Evolutionary conservation across 352 stramenopile species (phyloP).

Genomic region (Pythium scleroteichum): DNA sequence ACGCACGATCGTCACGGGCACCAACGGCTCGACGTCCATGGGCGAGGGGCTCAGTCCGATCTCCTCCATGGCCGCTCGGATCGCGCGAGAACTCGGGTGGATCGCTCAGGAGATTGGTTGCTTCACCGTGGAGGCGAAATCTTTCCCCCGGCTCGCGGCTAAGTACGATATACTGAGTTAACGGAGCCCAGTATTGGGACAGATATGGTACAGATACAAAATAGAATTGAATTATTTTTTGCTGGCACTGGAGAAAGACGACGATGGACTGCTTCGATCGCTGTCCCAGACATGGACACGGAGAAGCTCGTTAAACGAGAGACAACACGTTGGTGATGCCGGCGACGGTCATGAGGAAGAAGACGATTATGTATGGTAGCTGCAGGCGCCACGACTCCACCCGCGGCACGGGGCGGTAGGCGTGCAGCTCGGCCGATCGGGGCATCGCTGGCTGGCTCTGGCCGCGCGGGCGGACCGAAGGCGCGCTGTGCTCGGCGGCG

Average conservation of each 20-base stretch:
- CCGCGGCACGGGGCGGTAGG: slow-evolving; percentile 2
- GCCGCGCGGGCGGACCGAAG: neutral
- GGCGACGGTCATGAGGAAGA: slow-evolving; percentile 35
- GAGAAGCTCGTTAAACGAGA: neutral
- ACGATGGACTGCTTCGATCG: slow-evolving; percentile 8
- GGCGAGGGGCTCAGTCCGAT: slow-evolving; percentile 28
- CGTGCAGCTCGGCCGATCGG: neutral
- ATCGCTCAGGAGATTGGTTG: neutral
- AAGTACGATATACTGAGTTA: neutral
- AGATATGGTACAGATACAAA: neutral
- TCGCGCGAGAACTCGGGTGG: neutral
- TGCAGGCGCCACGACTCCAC: slow-evolving; percentile 31
- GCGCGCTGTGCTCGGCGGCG: neutral
- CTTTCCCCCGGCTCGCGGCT: slow-evolving; percentile 1
- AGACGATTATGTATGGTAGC: slow-evolving; percentile 33
- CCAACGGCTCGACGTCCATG: slow-evolving; percentile 35
- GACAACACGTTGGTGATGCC: slow-evolving; percentile 30
- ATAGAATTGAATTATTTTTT: slow-evolving; percentile 4
- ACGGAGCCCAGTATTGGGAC: neutral
- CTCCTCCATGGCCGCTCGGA: slow-evolving; percentile 27
- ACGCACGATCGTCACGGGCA: slow-evolving; percentile 36
- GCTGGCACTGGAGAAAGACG: neutral
- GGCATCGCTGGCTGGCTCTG: slow-evolving; percentile 7
- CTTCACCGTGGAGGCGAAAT: slow-evolving; percentile 19
- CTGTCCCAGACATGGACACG: neutral